Evolutionary conservation across 169 alveolate genomes (phyloP).

Genomic region (Cryptosporidium sp.): DNA sequence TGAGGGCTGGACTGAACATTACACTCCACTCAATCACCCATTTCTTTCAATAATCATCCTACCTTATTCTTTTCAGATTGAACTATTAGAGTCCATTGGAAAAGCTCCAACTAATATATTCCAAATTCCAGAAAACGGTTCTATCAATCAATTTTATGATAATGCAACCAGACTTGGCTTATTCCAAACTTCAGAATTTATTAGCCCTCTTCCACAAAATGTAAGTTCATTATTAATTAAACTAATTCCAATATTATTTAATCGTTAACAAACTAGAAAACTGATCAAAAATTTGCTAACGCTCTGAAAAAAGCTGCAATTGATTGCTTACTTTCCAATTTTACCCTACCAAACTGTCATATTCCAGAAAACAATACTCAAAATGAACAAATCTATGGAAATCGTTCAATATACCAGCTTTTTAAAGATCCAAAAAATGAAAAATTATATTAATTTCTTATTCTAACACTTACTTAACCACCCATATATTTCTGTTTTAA

Average conservation of each 20-base stretch:
- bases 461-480: neutral
- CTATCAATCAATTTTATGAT: slow-evolving; percentile 42
- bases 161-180: slow-evolving; percentile 48
- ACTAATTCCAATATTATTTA: neutral
- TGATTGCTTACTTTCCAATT: slow-evolving; percentile 44
- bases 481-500: neutral
- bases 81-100: slow-evolving; percentile 42
- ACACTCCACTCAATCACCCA: neutral
- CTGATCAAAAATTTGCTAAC: slow-evolving; percentile 65
- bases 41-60: neutral
- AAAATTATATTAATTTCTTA: neutral
- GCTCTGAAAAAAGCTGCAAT: slow-evolving; percentile 54
- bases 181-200: slow-evolving; percentile 50
- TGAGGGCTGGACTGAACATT: neutral
- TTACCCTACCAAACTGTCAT: slow-evolving; percentile 57
- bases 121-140: slow-evolving; percentile 57
- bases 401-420: slow-evolving; percentile 17
- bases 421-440: slow-evolving; percentile 11
- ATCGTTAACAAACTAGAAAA: slow-evolving; percentile 11
- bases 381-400: slow-evolving; percentile 17
- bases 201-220: slow-evolving; percentile 39
- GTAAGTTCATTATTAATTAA: slow-evolving; percentile 17
- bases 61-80: slow-evolving; percentile 8
- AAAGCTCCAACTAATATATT: slow-evolving; percentile 59
- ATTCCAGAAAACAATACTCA: slow-evolving; percentile 23